Evolutionary conservation across 1,139 yeast species (phyloP).

Genomic region (Diutina pseudorugosa): DNA sequence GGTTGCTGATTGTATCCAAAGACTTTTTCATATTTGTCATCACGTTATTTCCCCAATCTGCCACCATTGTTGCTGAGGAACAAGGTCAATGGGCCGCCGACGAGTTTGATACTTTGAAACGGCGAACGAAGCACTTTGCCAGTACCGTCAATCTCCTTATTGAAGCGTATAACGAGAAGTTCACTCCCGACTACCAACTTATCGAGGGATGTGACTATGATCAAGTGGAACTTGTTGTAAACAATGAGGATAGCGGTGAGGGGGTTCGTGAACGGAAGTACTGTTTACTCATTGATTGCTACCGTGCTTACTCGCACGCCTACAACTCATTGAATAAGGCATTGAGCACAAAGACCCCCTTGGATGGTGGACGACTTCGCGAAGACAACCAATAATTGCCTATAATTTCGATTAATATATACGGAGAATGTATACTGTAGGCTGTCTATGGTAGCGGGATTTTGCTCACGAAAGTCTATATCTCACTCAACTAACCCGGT

Average conservation of each 20-base stretch:
- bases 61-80: background rate
- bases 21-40: background rate
- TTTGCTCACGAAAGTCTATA: background rate
- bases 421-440: no score
- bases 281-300: constrained; percentile 1
- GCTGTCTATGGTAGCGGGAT: no score
- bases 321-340: background rate
- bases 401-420: no score
- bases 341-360: background rate
- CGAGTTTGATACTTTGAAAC: background rate
- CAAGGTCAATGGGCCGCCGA: background rate
- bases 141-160: background rate
- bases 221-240: background rate
- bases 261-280: background rate
- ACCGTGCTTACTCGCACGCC: background rate
- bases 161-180: background rate
- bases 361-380: background rate
- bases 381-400: background rate
- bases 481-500: constrained; percentile 20
- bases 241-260: background rate
- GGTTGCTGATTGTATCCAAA: background rate
- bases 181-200: background rate
- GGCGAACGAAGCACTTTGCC: background rate
- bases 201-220: background rate
- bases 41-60: background rate